Evolutionary conservation across 208 protist genomes (phyloP).

Genomic region (Zelonia costaricensis): DNA sequence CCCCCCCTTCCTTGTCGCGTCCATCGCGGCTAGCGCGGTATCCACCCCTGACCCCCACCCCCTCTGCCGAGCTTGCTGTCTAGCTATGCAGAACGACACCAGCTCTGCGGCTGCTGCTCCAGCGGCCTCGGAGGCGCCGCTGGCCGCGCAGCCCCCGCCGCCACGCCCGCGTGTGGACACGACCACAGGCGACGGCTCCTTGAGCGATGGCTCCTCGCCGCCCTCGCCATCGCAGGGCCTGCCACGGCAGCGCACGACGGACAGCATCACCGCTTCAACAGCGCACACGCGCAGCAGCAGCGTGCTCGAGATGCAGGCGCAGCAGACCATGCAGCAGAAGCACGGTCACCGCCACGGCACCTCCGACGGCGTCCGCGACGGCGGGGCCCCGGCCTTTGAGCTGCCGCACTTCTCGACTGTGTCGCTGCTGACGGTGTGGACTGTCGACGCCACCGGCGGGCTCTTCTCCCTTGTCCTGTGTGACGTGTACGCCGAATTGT

Average conservation of each 20-base stretch:
- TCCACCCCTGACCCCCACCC: too few species aligned
- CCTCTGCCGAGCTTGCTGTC: too few species aligned
- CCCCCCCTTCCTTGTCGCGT: too few species aligned
- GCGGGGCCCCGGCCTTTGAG: slow-evolving; percentile 4
- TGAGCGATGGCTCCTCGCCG: too few species aligned
- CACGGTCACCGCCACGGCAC: neutral
- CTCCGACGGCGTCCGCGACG: neutral
- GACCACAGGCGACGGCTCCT: neutral
- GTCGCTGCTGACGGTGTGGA: slow-evolving; percentile 57
- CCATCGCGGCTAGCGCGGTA: too few species aligned
- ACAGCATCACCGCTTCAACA: neutral
- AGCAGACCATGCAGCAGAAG: too few species aligned
- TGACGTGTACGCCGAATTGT: slow-evolving; percentile 59
- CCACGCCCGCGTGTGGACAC: too few species aligned
- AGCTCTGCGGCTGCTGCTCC: too few species aligned
- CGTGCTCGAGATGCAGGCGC: slow-evolving; percentile 8
- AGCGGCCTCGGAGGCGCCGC: too few species aligned
- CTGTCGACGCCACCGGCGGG: slow-evolving; percentile 42
- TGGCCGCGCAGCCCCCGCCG: too few species aligned
- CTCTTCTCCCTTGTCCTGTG: slow-evolving; percentile 53
- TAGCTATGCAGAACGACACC: too few species aligned
- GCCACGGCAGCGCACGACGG: neutral
- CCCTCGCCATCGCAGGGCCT: too few species aligned
- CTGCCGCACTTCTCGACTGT: slow-evolving; percentile 62
- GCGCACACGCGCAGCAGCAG: neutral